A percentile compares a stretch with the other conserved stretches of the same genome.
phyloP scores from a whole-genome alignment of 78 protist species.

The Emiliania huxleyi region DNA sequence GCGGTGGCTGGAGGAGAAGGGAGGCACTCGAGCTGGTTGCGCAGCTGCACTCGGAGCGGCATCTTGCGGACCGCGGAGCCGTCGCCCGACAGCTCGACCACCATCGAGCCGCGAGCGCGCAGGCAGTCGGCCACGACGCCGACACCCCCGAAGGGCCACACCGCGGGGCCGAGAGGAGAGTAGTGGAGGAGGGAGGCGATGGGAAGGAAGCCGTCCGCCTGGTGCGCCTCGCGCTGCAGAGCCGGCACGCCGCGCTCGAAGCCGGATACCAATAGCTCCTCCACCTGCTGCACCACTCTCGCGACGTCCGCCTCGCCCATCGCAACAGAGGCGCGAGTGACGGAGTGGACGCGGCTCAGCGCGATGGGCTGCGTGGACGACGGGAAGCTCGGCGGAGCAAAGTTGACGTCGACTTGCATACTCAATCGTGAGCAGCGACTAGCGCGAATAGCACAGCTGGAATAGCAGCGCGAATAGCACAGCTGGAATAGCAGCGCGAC shows the following conservation, averaged over 20 bases:
- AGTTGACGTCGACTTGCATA: too few relatives aligned
- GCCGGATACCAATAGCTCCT: neutral
- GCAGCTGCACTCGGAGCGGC: neutral
- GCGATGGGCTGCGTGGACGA: too few relatives aligned
- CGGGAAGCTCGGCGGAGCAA: too few relatives aligned
- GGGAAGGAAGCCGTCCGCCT: neutral
- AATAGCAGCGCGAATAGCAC: too few relatives aligned
- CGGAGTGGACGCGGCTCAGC: neutral
- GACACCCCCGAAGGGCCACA: slow-evolving; percentile 16
- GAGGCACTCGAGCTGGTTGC: neutral
- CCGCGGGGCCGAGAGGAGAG: neutral
- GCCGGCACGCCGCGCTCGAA: neutral
- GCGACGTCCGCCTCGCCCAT: neutral
- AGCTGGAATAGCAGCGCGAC: too few relatives aligned
- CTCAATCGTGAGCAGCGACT: too few relatives aligned
- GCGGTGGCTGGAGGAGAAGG: neutral
- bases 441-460: too few relatives aligned
- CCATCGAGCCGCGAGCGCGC: neutral
- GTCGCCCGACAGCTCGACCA: neutral
- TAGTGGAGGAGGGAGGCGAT: slow-evolving; percentile 24
- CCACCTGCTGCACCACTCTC: neutral
- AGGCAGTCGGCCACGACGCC: slow-evolving; percentile 31
- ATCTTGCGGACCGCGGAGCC: neutral
- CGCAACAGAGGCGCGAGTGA: neutral
- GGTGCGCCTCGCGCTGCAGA: neutral